A percentile compares a stretch with the other conserved stretches of the same genome.
Evolutionary conservation across 1,139 yeast genomes (phyloP).

Genomic region (Hansenula lynferdii): DNA sequence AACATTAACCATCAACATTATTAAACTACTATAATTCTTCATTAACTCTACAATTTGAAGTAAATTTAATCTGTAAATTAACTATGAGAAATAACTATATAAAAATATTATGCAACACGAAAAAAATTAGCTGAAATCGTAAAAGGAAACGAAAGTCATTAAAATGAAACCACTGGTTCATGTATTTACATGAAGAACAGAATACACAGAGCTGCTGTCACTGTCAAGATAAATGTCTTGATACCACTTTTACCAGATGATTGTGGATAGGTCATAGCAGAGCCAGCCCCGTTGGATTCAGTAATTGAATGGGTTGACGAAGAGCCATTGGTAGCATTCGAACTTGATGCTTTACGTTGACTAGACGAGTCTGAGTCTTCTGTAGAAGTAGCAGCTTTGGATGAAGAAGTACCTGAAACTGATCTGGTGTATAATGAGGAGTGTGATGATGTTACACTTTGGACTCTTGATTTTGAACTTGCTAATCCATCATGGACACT

Average conservation of each 20-base stretch:
- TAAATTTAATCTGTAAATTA: too few relatives aligned
- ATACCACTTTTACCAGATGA: constrained; percentile 7
- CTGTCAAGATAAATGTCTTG: constrained; percentile 8
- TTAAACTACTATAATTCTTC: too few relatives aligned
- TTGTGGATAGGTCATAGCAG: not conserved
- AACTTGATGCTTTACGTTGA: not conserved
- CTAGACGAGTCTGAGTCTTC: constrained; percentile 1
- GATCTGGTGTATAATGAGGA: constrained; percentile 9
- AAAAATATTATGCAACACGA: too few relatives aligned
- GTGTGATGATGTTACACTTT: constrained; percentile 8
- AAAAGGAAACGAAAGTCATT: not conserved
- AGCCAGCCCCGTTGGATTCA: constrained; percentile 3
- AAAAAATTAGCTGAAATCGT: not conserved
- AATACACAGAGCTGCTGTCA: constrained; percentile 4
- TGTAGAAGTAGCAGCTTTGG: constrained; percentile 2
- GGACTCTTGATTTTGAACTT: constrained; percentile 9
- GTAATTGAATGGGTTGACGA: constrained; percentile 4
- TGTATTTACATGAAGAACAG: constrained; percentile 3
- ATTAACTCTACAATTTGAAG: too few relatives aligned
- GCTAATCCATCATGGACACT: constrained; percentile 4
- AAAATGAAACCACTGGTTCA: too few relatives aligned
- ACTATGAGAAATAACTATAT: not conserved
- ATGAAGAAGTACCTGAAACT: not conserved
- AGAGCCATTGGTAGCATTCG: constrained; percentile 1
- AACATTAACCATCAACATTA: not conserved